Percentiles rank a stretch among this genome's conserved stretches.
phyloP scores from a whole-genome alignment of 768 basidiomycete genomes.

The Lenzites betulinus region DNA sequence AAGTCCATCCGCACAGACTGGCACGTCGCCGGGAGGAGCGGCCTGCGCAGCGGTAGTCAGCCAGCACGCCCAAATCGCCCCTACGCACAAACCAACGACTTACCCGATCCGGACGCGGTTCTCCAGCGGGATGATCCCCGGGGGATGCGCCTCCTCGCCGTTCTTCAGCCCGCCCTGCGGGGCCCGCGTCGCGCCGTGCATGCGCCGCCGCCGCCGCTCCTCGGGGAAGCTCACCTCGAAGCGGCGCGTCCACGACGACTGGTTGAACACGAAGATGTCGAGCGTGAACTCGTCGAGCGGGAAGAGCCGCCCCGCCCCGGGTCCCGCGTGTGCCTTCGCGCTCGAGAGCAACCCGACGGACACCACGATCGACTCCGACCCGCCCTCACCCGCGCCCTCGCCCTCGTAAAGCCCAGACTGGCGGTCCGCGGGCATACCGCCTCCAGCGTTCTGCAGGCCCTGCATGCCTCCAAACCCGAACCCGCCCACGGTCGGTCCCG shows the following conservation, averaged over 20 bases:
- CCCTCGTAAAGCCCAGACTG: constrained; percentile 14
- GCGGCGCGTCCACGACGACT: constrained; percentile 69
- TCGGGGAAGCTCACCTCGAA: constrained; percentile 77
- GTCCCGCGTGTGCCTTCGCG: constrained; percentile 23
- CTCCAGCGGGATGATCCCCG: constrained; percentile 75
- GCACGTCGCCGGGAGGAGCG: constrained; percentile 77
- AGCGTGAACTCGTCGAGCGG: constrained; percentile 76
- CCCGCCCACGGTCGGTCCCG: constrained; percentile 50
- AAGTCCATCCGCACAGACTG: constrained; percentile 89
- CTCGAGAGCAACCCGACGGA: constrained; percentile 55
- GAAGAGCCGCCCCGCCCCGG: constrained; percentile 56
- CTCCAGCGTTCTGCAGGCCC: constrained; percentile 32
- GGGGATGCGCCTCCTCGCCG: constrained; percentile 36
- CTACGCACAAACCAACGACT: constrained; percentile 35
- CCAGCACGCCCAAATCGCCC: neutral
- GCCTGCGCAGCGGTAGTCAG: constrained; percentile 43
- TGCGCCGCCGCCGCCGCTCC: constrained; percentile 43
- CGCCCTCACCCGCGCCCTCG: constrained; percentile 21
- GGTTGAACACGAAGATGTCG: constrained; percentile 88
- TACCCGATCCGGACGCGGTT: constrained; percentile 81
- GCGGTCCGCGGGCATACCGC: constrained; percentile 15
- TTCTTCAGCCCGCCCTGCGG: constrained; percentile 29
- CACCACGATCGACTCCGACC: constrained; percentile 68
- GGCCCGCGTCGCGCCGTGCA: constrained; percentile 31
- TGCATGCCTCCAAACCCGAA: constrained; percentile 21